Evolutionary conservation across 371 early-diverging fungal species (phyloP).

Genomic region (Syncephalastrum racemosum): DNA sequence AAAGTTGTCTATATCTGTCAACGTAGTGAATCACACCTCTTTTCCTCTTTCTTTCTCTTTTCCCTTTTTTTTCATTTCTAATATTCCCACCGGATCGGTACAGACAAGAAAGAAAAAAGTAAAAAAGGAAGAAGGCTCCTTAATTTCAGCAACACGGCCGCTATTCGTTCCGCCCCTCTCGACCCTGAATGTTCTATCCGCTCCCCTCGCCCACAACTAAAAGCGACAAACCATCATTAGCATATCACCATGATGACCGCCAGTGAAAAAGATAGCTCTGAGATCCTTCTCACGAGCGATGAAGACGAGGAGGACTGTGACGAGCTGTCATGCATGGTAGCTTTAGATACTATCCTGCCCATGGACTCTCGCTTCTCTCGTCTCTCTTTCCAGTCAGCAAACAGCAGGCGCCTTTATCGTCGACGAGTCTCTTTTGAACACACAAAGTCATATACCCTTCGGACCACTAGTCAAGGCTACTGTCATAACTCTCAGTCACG

Average conservation of each 20-base stretch:
- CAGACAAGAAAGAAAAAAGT: no score
- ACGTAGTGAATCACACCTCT: background rate
- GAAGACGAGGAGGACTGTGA: background rate
- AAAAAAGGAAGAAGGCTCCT: no score
- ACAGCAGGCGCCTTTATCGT: slow-evolving; percentile 6
- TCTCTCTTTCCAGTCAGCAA: slow-evolving; percentile 6
- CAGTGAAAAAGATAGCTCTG: no score
- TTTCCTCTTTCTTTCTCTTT: slow-evolving; percentile 6
- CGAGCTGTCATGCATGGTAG: background rate
- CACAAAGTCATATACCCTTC: slow-evolving; percentile 17
- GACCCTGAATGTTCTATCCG: no score
- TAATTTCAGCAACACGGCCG: no score
- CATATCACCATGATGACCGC: no score
- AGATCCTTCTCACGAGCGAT: background rate
- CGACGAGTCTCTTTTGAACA: slow-evolving; percentile 20
- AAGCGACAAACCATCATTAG: no score
- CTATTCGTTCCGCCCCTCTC: no score
- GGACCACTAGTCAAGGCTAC: slow-evolving; percentile 18
- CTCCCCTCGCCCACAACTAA: no score
- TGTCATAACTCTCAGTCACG: slow-evolving; percentile 7
- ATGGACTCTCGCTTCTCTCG: slow-evolving; percentile 14
- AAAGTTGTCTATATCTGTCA: no score
- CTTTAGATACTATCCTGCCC: slow-evolving; percentile 3
- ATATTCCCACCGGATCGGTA: no score
- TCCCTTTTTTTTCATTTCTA: background rate